Base-by-base conservation (phyloP, 2,329 filamentous ascomycete species). In the Colletotrichum filicis region DNA sequence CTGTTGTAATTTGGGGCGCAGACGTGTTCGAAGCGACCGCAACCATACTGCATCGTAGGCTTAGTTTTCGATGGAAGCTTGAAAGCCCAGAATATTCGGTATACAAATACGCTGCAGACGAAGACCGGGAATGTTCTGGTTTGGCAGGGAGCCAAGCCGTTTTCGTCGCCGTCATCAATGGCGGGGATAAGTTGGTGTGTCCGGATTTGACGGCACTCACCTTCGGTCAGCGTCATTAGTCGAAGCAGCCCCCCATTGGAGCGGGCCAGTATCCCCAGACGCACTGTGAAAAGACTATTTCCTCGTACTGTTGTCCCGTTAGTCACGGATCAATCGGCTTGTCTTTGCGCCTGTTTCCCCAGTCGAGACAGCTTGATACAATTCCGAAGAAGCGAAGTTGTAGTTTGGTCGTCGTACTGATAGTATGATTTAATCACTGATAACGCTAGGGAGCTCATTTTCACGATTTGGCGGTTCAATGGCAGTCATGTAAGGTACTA, bases 211-310 rank as follows among this genome's bases (percentile, higher is more conserved):
- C 69, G 69, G 69, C 58, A 70, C 53, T 73, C 46, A 73, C 71
- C 66, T 66, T 37, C 56, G 61, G 71, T 71, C 67, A 71, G 67
- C 71, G 71, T 73, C 71, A 70, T 70, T 19, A 49, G 46, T 60
- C 19, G 65, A 63, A 52, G 60, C 69, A 72, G 66, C 56, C 26
- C 49, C 42, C 32, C 56, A 37, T 26, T 46, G 66, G 46, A 35
- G 19, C 32, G 53, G 32, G 70, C 70, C 46, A n/a, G 49, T 37
- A 52, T 61, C 70, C 60, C 55, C 60, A 65, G 19, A 66, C 66
- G 66, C 60, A 73, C 70, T 55, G 70, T 73, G 22, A 12, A 71
- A 66, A 71, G 56, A 61, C 56, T 62, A 71, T 66, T 26, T 57
- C 7, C 19, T 37, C 71, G 42, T 56, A 71, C 71, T 66, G 66